Evolutionary conservation across 2,329 filamentous ascomycete genomes (phyloP), one percentile per base, ranked within the genome.

Genomic region (Fusarium ramigenum): DNA sequence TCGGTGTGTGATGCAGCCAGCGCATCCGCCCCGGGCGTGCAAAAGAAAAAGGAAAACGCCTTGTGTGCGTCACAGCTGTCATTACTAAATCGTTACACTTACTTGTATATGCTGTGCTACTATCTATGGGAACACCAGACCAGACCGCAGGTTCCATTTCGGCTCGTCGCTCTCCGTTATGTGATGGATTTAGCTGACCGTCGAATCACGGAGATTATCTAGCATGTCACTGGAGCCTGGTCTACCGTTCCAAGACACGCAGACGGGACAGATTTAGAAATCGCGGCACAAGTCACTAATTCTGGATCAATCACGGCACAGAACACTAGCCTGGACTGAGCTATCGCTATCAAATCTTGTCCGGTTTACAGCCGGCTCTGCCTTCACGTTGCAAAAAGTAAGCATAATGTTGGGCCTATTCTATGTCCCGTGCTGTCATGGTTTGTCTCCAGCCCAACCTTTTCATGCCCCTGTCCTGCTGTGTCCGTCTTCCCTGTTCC

Each of bases 1-100:
- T 54, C 53, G 59, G 70, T 73, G 70, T 72, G 70, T 69, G 69
- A 66, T 73, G 69, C 60, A 73, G 50, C 50, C 46, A 62, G 42
- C 57, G 12, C 54, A 50, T 53, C 56, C 43, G 15, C 37, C 12
- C 47, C 46, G 64, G 64, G 69, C 37, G 43, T 34, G 54, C 44
- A 40, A 50, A 50, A 36, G 15, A 16, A 36, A 37, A 19, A 37
- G 36, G 2, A 52, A 52, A 44, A 52, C 49, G 61, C 70, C 66
- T 34, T 68, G 43, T 34, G 62, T 67, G 70, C 61, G 70, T 71
- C 70, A 73, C 60, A 40, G n/a, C 54, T 54, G 58, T 47, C 58
- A 60, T 44, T 18, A 58, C 34, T 14, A 25, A 54, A 49, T 49
- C 40, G 54, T 39, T 47, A 36, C 43, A 70, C 37, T 47, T 50